These are phyloP conservation scores for Letharia lupina DNA, from an alignment of 495 filamentous ascomycete species.

Conservation along the genomic window DNA sequence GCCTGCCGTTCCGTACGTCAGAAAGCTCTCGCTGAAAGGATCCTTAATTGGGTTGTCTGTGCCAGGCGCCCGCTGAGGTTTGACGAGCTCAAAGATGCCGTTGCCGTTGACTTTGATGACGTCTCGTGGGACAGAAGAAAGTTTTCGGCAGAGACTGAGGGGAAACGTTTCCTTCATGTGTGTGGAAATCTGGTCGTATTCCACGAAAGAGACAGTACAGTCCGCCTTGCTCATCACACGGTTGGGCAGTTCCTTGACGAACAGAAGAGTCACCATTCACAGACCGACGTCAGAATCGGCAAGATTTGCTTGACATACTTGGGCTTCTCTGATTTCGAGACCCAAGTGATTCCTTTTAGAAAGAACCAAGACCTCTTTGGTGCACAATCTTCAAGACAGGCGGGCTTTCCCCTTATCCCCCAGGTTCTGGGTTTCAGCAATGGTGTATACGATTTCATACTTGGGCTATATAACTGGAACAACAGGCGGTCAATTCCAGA, in stretches of 20 bases:
- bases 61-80: not conserved
- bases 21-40: not conserved
- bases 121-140: not conserved
- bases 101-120: not conserved
- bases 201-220: not conserved
- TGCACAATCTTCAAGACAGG: not conserved
- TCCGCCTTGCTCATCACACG: constrained; percentile 1
- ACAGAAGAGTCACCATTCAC: not conserved
- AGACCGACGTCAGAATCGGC: not conserved
- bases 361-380: not conserved
- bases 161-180: not conserved
- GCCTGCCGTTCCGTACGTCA: not conserved
- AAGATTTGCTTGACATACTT: not conserved
- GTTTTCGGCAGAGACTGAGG: not conserved
- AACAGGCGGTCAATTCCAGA: not conserved
- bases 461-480: not conserved
- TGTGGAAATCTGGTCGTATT: not conserved
- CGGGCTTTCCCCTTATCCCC: not conserved
- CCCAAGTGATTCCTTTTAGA: not conserved
- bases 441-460: not conserved
- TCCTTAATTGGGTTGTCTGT: not conserved
- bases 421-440: not conserved
- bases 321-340: not conserved
- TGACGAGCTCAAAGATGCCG: not conserved
- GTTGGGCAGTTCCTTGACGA: not conserved